Conservation (phyloP, 2,329 filamentous ascomycete species). For the Lasiodiplodia gonubiensis region DNA sequence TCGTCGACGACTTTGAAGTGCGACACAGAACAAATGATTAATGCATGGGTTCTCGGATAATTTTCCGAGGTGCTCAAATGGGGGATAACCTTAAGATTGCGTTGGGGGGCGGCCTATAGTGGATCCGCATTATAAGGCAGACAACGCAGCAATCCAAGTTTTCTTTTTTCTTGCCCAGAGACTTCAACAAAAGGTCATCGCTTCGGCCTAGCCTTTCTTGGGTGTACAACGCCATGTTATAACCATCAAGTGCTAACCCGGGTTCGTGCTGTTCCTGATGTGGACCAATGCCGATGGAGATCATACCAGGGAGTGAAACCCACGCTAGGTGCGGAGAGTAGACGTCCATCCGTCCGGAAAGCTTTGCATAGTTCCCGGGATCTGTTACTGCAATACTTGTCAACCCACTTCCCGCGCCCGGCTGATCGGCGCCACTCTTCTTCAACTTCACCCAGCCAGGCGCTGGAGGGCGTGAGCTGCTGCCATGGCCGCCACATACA, state of each 20-base stretch:
- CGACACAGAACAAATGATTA: neutral
- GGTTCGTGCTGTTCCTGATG: neutral
- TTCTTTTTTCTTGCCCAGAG: neutral
- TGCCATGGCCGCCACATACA: slow-evolving; percentile 16
- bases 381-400: neutral
- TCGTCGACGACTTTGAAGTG: neutral
- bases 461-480: slow-evolving; percentile 8
- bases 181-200: neutral
- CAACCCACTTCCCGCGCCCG: neutral
- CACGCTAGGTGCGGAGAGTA: slow-evolving; percentile 2
- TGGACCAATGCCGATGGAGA: neutral
- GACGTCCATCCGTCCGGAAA: neutral
- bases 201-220: neutral
- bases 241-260: neutral
- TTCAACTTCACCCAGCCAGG: neutral
- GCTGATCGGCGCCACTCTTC: neutral
- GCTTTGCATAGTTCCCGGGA: neutral
- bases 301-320: slow-evolving; percentile 14
- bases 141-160: neutral
- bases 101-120: neutral
- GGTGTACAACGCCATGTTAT: neutral
- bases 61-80: neutral
- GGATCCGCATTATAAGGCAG: neutral
- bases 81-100: neutral
- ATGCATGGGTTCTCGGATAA: neutral